These are phyloP conservation scores for Ascochyta lentis DNA, from an alignment of 2,329 filamentous ascomycete species.

Conservation along the genomic window DNA sequence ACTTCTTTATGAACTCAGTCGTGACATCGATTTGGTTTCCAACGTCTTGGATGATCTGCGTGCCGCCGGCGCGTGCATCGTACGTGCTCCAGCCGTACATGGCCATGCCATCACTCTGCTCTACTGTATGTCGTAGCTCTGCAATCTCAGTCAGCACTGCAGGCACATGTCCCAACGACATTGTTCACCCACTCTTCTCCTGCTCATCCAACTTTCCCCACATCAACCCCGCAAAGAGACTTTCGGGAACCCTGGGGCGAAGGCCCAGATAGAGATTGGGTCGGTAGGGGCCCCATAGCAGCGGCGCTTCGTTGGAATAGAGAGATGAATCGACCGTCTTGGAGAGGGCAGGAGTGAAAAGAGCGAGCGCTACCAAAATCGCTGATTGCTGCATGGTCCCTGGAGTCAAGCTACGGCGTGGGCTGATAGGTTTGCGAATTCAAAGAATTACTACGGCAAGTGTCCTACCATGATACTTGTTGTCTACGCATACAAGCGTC, in stretches of 20 bases:
- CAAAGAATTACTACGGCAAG: constrained; percentile 16
- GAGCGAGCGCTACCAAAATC: constrained; percentile 25
- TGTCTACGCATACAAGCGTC: constrained; percentile 3
- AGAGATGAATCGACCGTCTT: constrained; percentile 21
- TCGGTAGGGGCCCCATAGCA: constrained; percentile 95
- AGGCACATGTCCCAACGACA: neutral
- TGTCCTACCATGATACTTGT: constrained; percentile 5
- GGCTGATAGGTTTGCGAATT: constrained; percentile 1
- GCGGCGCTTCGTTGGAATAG: constrained; percentile 69
- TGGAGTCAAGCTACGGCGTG: constrained; percentile 12
- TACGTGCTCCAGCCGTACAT: constrained; percentile 98
- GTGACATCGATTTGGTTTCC: constrained; percentile 86
- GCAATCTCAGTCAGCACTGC: constrained; percentile 11
- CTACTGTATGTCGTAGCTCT: constrained; percentile 86
- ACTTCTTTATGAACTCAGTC: constrained; percentile 89
- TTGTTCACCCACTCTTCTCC: constrained; percentile 67
- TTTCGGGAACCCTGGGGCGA: constrained; percentile 78
- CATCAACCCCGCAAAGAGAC: constrained; percentile 80
- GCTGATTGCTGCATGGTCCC: constrained; percentile 28
- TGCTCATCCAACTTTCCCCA: constrained; percentile 87
- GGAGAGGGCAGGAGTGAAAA: constrained; percentile 18
- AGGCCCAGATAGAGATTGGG: constrained; percentile 93
- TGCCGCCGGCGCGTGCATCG: constrained; percentile 82
- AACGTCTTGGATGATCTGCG: constrained; percentile 86
- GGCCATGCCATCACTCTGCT: constrained; percentile 88